phyloP scores from a whole-genome alignment of 495 filamentous ascomycete genomes.

The Trichoderma parareesei region DNA sequence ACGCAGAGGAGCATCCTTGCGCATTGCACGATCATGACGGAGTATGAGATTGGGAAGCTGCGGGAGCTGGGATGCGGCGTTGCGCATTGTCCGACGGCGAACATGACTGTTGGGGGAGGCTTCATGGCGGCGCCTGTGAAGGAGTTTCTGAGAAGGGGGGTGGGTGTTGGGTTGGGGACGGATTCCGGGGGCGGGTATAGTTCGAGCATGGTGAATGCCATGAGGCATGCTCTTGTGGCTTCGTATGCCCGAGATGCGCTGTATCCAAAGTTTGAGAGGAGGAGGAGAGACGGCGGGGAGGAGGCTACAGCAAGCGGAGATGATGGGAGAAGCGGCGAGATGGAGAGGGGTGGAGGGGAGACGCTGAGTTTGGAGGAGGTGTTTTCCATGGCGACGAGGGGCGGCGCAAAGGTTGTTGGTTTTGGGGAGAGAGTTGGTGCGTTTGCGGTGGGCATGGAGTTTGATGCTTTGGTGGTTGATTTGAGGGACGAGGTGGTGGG shows the following conservation, averaged over 20 bases:
- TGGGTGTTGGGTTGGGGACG: slow-evolving; percentile 60
- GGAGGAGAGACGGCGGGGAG: slow-evolving; percentile 17
- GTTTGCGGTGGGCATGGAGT: slow-evolving; percentile 53
- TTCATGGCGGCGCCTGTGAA: slow-evolving; percentile 55
- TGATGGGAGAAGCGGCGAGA: no score
- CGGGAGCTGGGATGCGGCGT: slow-evolving; percentile 45
- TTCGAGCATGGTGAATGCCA: slow-evolving; percentile 49
- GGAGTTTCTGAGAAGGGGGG: slow-evolving; percentile 45
- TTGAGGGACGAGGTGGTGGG: slow-evolving; percentile 25
- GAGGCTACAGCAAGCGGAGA: no score
- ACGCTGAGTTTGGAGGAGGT: slow-evolving; percentile 41
- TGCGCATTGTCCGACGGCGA: slow-evolving; percentile 56
- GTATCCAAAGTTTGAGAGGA: slow-evolving; percentile 27
- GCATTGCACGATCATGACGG: slow-evolving; percentile 52
- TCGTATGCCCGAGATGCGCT: slow-evolving; percentile 45
- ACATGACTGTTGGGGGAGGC: slow-evolving; percentile 51
- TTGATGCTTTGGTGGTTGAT: slow-evolving; percentile 54
- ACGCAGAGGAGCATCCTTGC: slow-evolving; percentile 51
- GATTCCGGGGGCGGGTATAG: slow-evolving; percentile 61
- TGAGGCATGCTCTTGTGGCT: slow-evolving; percentile 54
- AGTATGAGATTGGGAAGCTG: slow-evolving; percentile 44
- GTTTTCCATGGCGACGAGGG: slow-evolving; percentile 55
- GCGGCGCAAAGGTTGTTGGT: slow-evolving; percentile 54
- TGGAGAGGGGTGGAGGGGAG: not conserved
- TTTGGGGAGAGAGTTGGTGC: slow-evolving; percentile 47